Conservation (phyloP, 345 rosid genomes). For the Clarkia xantiana region DNA sequence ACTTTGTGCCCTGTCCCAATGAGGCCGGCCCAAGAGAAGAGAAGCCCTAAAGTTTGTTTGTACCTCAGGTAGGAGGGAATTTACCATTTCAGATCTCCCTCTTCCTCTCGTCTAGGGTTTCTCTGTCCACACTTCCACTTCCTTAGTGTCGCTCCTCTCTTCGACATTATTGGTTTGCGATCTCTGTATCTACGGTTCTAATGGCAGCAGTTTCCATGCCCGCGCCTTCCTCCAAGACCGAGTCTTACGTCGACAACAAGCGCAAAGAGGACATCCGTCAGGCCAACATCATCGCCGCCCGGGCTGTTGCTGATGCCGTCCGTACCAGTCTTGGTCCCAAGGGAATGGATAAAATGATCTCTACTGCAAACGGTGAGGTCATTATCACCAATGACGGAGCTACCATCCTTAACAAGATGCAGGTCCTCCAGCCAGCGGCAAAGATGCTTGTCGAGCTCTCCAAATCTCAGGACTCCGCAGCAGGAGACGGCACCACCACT, state of each 20-base stretch:
- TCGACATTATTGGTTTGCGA: neutral
- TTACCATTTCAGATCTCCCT: no score
- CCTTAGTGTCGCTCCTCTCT: no score
- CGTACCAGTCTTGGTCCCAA: constrained; percentile 94
- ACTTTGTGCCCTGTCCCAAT: no score
- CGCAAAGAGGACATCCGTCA: constrained; percentile 84
- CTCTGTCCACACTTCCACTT: neutral
- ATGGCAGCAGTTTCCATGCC: constrained; percentile 35
- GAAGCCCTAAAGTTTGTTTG: no score
- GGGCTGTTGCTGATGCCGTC: constrained; percentile 78
- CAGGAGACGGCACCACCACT: constrained; percentile 96
- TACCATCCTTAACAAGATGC: constrained; percentile 91
- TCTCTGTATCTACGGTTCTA: neutral
- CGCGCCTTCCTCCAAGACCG: constrained; percentile 53
- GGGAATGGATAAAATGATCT: constrained; percentile 98
- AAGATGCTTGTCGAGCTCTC: constrained; percentile 96
- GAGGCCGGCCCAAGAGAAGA: no score
- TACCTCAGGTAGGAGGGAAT: neutral
- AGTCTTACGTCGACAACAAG: constrained; percentile 91
- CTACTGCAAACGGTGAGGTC: constrained; percentile 76
- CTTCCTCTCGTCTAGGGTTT: constrained; percentile 6
- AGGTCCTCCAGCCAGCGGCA: constrained; percentile 92
- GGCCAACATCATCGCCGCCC: constrained; percentile 66
- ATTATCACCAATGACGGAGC: constrained; percentile 98
- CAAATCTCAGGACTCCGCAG: constrained; percentile 82